phyloP scores from a whole-genome alignment of 495 filamentous ascomycete species.

The Penicillium bovifimosum region DNA sequence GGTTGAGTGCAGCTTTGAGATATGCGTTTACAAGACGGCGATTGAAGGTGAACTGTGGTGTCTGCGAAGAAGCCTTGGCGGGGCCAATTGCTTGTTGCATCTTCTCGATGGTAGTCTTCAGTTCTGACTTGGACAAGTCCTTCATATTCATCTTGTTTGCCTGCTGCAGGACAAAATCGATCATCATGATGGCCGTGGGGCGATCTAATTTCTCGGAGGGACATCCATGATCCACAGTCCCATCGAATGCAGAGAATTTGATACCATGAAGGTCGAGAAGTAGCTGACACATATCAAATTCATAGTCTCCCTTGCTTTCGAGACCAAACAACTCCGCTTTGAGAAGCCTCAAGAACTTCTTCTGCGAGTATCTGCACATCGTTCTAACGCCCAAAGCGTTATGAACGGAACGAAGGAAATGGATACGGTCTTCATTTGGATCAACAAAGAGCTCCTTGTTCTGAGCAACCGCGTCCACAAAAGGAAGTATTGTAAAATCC shows the following conservation, averaged over 20 bases:
- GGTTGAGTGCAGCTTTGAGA: constrained; percentile 74
- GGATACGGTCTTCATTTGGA: constrained; percentile 62
- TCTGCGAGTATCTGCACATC: constrained; percentile 78
- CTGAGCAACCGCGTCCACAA: constrained; percentile 70
- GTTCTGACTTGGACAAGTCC: constrained; percentile 82
- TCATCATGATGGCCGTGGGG: constrained; percentile 66
- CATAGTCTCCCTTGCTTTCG: constrained; percentile 60
- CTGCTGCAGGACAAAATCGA: constrained; percentile 75
- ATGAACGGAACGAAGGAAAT: constrained; percentile 73
- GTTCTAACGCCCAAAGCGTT: constrained; percentile 79
- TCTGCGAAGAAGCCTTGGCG: constrained; percentile 60
- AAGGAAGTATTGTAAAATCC: constrained; percentile 73
- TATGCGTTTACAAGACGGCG: constrained; percentile 67
- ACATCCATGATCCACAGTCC: constrained; percentile 70
- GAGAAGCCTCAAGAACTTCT: constrained; percentile 83
- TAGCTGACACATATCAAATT: constrained; percentile 75
- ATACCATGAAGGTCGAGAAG: constrained; percentile 86
- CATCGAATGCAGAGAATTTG: constrained; percentile 64
- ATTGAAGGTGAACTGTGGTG: constrained; percentile 67
- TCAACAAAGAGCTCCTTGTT: constrained; percentile 55
- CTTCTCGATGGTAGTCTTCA: constrained; percentile 82
- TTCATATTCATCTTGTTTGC: constrained; percentile 82
- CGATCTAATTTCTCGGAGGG: constrained; percentile 68
- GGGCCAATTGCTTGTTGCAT: constrained; percentile 69
- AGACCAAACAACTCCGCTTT: constrained; percentile 69